Evolutionary conservation across 768 basidiomycete species (phyloP).

Genomic region (Termitomyces sp.): DNA sequence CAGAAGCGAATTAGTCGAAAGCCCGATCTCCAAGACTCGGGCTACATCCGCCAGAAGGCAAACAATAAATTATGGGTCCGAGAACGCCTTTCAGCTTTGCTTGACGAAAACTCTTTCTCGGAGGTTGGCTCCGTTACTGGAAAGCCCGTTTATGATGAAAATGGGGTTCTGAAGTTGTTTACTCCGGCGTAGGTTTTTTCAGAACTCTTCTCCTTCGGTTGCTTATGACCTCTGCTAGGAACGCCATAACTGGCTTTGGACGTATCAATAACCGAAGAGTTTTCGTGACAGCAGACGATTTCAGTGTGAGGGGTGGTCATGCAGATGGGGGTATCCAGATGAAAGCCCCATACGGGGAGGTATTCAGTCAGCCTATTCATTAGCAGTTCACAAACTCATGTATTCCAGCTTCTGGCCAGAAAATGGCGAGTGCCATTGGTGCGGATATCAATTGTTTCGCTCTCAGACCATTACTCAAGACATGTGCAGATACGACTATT

Average conservation of each 20-base stretch:
- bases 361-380: constrained; percentile 6
- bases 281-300: constrained; percentile 38
- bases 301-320: constrained; percentile 40
- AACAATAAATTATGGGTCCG: constrained; percentile 39
- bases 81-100: constrained; percentile 29
- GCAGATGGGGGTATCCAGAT: constrained; percentile 37
- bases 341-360: constrained; percentile 39
- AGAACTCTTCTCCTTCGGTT: neutral
- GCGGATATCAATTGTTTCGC: constrained; percentile 1
- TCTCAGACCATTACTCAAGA: neutral
- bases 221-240: constrained; percentile 17
- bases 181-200: constrained; percentile 29
- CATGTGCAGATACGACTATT: constrained; percentile 30
- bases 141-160: constrained; percentile 25
- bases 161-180: constrained; percentile 27
- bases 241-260: constrained; percentile 36
- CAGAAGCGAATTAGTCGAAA: constrained; percentile 28
- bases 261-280: constrained; percentile 29
- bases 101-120: constrained; percentile 29
- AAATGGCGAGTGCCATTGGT: constrained; percentile 34
- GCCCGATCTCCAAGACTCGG: constrained; percentile 32
- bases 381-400: neutral
- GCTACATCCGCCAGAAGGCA: constrained; percentile 35
- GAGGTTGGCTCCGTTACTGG: constrained; percentile 38
- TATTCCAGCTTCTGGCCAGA: constrained; percentile 26